Evolutionary conservation across 345 rosid genomes (phyloP), one percentile per base, ranked within the genome.

Genomic region (Gossypium anomalum): DNA sequence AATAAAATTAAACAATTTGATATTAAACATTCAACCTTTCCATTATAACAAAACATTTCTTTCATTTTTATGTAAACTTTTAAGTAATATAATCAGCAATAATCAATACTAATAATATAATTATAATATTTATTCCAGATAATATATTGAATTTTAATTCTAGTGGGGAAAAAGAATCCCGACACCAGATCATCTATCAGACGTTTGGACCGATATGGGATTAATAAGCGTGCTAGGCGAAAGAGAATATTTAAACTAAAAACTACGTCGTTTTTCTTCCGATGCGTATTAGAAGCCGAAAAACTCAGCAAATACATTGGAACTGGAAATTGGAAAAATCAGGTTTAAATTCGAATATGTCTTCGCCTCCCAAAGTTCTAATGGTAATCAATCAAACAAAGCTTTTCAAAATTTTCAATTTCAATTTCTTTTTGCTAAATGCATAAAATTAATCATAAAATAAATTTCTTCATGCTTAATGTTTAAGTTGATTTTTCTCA

Each of bases 341-440:
- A 23, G 71, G 57, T 48, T 67, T 23, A 67, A 34, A 67, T 48
- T 29, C 25, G 27, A 51, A 49, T 25, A 81, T 81, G 86, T 74
- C 86, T 44, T 70, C 82, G 73, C 76, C 82, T 6, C 77, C 84
- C 51, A 84, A 77, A 79, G 83, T 84, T 77, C 84, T 84, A 14
- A 84, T 84, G 86, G 86, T 84, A 63, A 71, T 67, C 15, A 43
- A 53, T 7, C 14, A 25, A 51, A 67, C 11, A 49, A 43, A 41
- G 25, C 41, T 25, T 19, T 20, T 38, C 1, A 56, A 56, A 34
- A 6, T 8, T 17, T 41, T 71, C 12, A 34, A 71, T 45, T 67
- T 67, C 55, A 12, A 55, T 44, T 13, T 34, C 19, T 11, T 3
- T 41, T 57, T 44, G 7, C 44, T 5, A 27, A 51, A 29, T 16